These are phyloP conservation scores for Cercophora samala DNA, from an alignment of 495 filamentous ascomycete genomes.

Conservation along the genomic window DNA sequence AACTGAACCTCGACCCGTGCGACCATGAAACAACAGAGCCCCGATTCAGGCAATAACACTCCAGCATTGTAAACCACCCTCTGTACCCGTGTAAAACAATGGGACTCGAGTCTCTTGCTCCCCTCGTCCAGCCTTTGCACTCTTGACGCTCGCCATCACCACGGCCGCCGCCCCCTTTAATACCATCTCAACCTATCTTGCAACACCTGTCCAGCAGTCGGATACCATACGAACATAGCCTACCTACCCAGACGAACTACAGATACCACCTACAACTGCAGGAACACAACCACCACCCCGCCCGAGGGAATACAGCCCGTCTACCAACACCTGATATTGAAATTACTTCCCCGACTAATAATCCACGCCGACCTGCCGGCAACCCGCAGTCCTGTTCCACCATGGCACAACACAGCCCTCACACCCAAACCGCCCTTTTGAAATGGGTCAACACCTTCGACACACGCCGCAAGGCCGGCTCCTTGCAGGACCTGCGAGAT, in stretches of 20 bases:
- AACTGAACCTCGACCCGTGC: conserved; percentile 13
- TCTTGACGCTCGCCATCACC: background rate
- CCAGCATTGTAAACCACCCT: background rate
- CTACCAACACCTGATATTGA: background rate
- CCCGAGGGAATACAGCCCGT: background rate
- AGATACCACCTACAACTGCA: background rate
- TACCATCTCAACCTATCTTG: background rate
- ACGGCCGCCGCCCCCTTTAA: background rate
- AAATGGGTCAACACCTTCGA: conserved; percentile 46
- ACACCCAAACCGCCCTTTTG: conserved; percentile 41
- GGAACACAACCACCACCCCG: background rate
- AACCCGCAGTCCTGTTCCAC: conserved; percentile 4
- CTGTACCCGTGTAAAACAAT: background rate
- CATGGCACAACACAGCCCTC: conserved; percentile 32
- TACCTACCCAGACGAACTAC: background rate
- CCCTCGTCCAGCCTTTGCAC: background rate
- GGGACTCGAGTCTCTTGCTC: background rate
- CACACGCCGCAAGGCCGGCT: conserved; percentile 30
- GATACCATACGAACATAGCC: background rate
- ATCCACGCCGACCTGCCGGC: conserved; percentile 1
- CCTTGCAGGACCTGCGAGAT: conserved; percentile 64
- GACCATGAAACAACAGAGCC: conserved; percentile 28
- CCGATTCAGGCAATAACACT: conserved; percentile 15
- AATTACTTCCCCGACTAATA: background rate
- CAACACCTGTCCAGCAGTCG: background rate